Percentiles rank a stretch among this genome's conserved stretches.
These are phyloP conservation scores for Saccharomycopsis capsularis DNA, from an alignment of 805 yeast species.

Conservation along the genomic window DNA sequence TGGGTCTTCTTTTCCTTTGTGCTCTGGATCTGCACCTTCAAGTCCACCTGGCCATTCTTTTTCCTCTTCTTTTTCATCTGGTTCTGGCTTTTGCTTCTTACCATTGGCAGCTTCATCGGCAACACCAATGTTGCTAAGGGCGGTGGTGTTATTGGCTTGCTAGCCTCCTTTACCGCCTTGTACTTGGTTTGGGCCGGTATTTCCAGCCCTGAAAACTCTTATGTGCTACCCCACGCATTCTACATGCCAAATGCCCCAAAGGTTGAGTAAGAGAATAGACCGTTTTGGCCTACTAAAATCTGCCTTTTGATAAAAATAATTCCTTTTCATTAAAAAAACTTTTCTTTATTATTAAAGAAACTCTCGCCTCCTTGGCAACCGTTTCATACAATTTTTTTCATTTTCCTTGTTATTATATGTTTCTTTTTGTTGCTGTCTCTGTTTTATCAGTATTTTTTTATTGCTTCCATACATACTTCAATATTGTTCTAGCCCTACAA, in stretches of 20 bases:
- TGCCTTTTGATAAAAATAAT: too few relatives aligned
- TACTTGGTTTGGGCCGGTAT: constrained; percentile 56
- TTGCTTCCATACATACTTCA: too few relatives aligned
- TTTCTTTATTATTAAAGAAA: too few relatives aligned
- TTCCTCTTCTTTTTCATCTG: constrained; percentile 45
- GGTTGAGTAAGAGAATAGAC: too few relatives aligned
- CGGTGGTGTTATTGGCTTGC: constrained; percentile 50
- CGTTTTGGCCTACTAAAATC: too few relatives aligned
- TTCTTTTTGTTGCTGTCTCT: too few relatives aligned
- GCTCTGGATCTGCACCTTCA: constrained; percentile 46
- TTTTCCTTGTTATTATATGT: too few relatives aligned
- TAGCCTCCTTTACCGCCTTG: constrained; percentile 48
- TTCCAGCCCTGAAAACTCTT: constrained; percentile 53
- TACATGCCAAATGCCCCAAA: constrained; percentile 20
- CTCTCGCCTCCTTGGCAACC: too few relatives aligned
- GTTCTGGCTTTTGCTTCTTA: constrained; percentile 48
- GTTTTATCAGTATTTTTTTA: too few relatives aligned
- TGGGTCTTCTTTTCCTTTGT: constrained; percentile 59
- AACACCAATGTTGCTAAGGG: constrained; percentile 35
- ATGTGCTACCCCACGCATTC: constrained; percentile 30
- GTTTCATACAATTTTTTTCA: too few relatives aligned
- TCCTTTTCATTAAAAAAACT: too few relatives aligned
- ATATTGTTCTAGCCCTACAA: too few relatives aligned
- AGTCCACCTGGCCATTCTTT: constrained; percentile 61
- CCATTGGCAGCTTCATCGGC: constrained; percentile 43